phyloP scores from a whole-genome alignment of 768 basidiomycete species.

The Jaapia argillacea region DNA sequence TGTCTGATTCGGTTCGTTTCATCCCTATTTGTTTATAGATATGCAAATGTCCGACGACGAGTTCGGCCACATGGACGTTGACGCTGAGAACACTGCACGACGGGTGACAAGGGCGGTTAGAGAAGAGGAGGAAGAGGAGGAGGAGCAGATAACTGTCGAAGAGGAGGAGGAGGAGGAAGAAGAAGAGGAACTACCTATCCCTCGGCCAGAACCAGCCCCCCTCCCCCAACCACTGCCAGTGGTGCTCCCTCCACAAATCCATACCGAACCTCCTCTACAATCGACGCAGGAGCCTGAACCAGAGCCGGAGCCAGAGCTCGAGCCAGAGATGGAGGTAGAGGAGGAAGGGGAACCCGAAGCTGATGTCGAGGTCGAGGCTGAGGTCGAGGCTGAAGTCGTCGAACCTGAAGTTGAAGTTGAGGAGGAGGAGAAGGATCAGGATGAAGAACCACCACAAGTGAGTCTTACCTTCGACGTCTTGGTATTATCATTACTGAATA shows the following conservation, averaged over 20 bases:
- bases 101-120: slow-evolving; percentile 14
- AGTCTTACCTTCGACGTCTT: slow-evolving; percentile 4
- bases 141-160: slow-evolving; percentile 11
- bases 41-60: slow-evolving; percentile 19
- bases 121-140: slow-evolving; percentile 16
- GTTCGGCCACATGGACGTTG: slow-evolving; percentile 26
- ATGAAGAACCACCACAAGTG: slow-evolving; percentile 12
- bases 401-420: slow-evolving; percentile 7
- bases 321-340: too few relatives aligned
- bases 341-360: too few relatives aligned
- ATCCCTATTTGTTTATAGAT: background rate
- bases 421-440: slow-evolving; percentile 15
- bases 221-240: too few relatives aligned
- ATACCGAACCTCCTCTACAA: too few relatives aligned
- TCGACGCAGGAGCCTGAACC: too few relatives aligned
- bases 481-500: background rate
- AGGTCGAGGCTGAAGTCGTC: slow-evolving; percentile 7
- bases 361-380: too few relatives aligned
- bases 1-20: background rate
- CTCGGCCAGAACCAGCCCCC: too few relatives aligned
- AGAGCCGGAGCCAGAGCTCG: too few relatives aligned
- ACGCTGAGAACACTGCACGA: slow-evolving; percentile 30
- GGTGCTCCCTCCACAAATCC: too few relatives aligned
- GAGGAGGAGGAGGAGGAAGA: slow-evolving; percentile 13
- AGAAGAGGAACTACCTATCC: slow-evolving; percentile 16